A percentile compares a stretch with the other conserved stretches of the same genome.
These are phyloP conservation scores for Claviceps sp. DNA, from an alignment of 2,329 filamentous ascomycete genomes.

Conservation along the genomic window DNA sequence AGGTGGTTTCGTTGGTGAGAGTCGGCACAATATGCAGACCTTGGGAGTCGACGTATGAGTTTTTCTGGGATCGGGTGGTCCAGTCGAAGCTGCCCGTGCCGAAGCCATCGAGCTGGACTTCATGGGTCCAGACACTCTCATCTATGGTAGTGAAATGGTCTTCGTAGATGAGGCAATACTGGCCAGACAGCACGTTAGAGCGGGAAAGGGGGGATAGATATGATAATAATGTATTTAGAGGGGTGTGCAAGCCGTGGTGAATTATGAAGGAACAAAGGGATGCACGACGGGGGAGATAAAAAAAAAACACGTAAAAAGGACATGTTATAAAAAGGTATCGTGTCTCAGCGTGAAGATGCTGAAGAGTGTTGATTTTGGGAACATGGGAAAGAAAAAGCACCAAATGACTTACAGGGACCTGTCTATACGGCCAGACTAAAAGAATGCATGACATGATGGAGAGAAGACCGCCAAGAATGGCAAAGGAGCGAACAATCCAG, in stretches of 20 bases:
- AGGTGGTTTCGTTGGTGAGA: slow-evolving; percentile 27
- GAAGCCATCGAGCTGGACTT: slow-evolving; percentile 30
- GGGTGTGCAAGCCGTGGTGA: too few species aligned
- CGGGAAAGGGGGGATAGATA: too few species aligned
- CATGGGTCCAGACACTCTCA: slow-evolving; percentile 32
- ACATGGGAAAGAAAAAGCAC: background rate
- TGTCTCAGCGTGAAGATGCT: too few species aligned
- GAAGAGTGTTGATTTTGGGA: too few species aligned
- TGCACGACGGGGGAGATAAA: background rate
- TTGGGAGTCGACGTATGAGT: slow-evolving; percentile 32
- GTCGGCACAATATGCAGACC: slow-evolving; percentile 44
- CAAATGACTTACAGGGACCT: slow-evolving; percentile 9
- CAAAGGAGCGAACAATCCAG: slow-evolving; percentile 18
- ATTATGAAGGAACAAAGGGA: too few species aligned
- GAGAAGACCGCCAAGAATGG: slow-evolving; percentile 20
- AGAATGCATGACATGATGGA: slow-evolving; percentile 21
- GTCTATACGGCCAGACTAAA: slow-evolving; percentile 14
- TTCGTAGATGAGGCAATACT: slow-evolving; percentile 37
- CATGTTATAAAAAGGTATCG: too few species aligned
- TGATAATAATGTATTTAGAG: too few species aligned
- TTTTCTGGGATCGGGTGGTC: slow-evolving; percentile 34
- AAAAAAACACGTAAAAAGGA: background rate
- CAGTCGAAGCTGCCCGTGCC: slow-evolving; percentile 40
- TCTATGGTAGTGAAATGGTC: slow-evolving; percentile 35
- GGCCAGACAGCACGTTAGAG: background rate